Percentiles rank a stretch among this genome's conserved stretches.
Conservation (phyloP, 2,329 filamentous ascomycete genomes). For the Fonsecaea monophora region DNA sequence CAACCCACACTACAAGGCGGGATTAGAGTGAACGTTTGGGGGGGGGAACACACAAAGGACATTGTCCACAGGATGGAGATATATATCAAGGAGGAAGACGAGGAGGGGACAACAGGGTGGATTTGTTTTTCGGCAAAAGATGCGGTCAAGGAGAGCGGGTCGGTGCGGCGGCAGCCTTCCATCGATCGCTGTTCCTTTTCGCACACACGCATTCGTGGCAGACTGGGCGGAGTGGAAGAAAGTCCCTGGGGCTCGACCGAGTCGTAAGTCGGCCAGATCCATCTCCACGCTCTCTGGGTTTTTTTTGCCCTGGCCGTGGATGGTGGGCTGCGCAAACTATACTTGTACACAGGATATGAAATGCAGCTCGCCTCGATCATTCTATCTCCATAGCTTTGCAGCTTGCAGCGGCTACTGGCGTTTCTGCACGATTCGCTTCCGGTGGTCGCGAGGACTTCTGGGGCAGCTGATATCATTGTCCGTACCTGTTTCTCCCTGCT, state of each 20-base stretch:
- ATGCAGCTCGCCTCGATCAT: conserved; percentile 27
- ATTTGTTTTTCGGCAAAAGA: conserved; percentile 18
- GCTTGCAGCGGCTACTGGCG: conserved; percentile 29
- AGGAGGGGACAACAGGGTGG: background rate
- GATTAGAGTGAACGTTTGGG: background rate
- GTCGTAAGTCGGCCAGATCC: conserved; percentile 8
- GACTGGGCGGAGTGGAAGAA: conserved; percentile 24
- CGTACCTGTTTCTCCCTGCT: background rate
- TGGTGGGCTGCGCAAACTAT: conserved; percentile 26
- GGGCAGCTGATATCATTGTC: conserved; percentile 33
- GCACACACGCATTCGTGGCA: conserved; percentile 18
- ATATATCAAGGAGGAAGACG: background rate
- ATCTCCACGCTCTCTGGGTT: background rate
- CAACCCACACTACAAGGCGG: background rate
- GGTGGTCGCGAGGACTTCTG: conserved; percentile 10
- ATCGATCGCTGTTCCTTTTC: conserved; percentile 21
- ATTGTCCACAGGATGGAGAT: conserved; percentile 10
- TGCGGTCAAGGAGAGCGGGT: conserved; percentile 35
- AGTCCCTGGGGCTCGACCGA: background rate
- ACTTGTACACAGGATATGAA: conserved; percentile 1
- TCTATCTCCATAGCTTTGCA: conserved; percentile 17
- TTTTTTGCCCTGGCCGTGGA: background rate
- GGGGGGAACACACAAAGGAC: conserved; percentile 9
- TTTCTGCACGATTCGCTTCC: conserved; percentile 25
- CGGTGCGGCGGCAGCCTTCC: conserved; percentile 20